Conservation (phyloP, 192 early-diverging fungal genomes). For the Coemansia erecta region DNA sequence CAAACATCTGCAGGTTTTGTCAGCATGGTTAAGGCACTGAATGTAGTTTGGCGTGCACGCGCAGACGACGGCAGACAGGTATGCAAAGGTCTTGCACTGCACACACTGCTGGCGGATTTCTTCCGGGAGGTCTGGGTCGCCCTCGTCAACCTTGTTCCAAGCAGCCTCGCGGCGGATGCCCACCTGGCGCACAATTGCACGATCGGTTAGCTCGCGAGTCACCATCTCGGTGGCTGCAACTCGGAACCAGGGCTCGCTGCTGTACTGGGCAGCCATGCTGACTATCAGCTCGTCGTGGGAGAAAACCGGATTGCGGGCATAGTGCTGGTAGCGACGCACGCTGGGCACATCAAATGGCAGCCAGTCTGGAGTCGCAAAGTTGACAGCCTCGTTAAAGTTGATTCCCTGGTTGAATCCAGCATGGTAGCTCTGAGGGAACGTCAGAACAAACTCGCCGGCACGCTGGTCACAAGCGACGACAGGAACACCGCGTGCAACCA, state of each 20-base stretch:
- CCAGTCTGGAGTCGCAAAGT: slow-evolving; percentile 95
- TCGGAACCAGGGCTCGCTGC: slow-evolving; percentile 40
- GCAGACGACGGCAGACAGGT: slow-evolving; percentile 66
- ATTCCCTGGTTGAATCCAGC: slow-evolving; percentile 98
- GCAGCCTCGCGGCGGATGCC: slow-evolving; percentile 17
- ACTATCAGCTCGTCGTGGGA: slow-evolving; percentile 92
- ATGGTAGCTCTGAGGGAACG: slow-evolving; percentile 93
- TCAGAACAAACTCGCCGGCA: slow-evolving; percentile 91
- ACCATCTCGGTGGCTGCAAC: slow-evolving; percentile 53
- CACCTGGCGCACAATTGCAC: slow-evolving; percentile 32
- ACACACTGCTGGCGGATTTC: slow-evolving; percentile 69
- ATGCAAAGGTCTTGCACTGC: slow-evolving; percentile 70
- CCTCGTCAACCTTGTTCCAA: slow-evolving; percentile 44
- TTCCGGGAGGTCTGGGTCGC: slow-evolving; percentile 51
- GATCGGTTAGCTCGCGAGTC: slow-evolving; percentile 56
- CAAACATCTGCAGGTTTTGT: slow-evolving; percentile 56
- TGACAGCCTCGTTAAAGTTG: slow-evolving; percentile 96
- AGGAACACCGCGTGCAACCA: slow-evolving; percentile 71
- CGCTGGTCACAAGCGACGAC: slow-evolving; percentile 82
- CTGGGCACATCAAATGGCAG: slow-evolving; percentile 77
- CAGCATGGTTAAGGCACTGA: slow-evolving; percentile 63
- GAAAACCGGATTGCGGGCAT: slow-evolving; percentile 81
- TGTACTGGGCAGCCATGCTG: slow-evolving; percentile 42
- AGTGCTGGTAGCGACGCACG: slow-evolving; percentile 76
- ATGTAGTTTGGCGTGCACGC: slow-evolving; percentile 60